Evolutionary conservation across 78 protist species (phyloP).

Genomic region (Cyanophora paradoxa): DNA sequence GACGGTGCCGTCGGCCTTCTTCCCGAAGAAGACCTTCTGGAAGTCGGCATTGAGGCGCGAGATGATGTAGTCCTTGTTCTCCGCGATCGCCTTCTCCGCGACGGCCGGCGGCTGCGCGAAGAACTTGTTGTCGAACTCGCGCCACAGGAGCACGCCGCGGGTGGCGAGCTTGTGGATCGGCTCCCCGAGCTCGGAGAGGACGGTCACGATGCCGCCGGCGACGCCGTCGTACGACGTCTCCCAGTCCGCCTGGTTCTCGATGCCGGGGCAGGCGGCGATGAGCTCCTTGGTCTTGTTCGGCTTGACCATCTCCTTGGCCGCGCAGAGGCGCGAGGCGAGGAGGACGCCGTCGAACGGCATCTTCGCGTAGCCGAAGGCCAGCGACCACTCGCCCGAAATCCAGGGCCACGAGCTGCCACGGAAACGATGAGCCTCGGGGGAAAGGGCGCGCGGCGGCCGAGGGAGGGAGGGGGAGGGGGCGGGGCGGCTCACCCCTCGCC

Average conservation of each 20-base stretch:
- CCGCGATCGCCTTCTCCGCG: not conserved
- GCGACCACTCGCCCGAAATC: conserved; percentile 50
- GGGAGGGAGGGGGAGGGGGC: no score
- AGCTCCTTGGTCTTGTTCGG: conserved; percentile 18
- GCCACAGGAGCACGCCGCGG: conserved; percentile 53
- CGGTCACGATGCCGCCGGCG: conserved; percentile 49
- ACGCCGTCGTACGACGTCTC: conserved; percentile 28
- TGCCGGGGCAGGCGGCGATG: conserved; percentile 23
- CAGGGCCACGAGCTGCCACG: conserved; percentile 37
- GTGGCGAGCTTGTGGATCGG: conserved; percentile 64
- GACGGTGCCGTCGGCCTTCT: conserved; percentile 27
- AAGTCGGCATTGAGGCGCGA: conserved; percentile 41
- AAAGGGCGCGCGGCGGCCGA: no score
- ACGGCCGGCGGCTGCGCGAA: conserved; percentile 30
- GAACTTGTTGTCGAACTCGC: conserved; percentile 20
- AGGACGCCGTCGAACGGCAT: conserved; percentile 64
- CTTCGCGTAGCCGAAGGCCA: conserved; percentile 13
- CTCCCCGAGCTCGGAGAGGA: conserved; percentile 60
- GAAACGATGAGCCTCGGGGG: no score
- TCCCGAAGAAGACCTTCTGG: conserved; percentile 47
- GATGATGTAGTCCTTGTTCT: conserved; percentile 29
- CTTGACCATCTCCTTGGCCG: conserved; percentile 41
- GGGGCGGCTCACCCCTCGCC: conserved; percentile 19
- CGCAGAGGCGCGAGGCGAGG: conserved; percentile 46
- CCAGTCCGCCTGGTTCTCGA: conserved; percentile 38